phyloP scores from a whole-genome alignment of 768 basidiomycete species.

The Leucocoprinus birnbaumii region DNA sequence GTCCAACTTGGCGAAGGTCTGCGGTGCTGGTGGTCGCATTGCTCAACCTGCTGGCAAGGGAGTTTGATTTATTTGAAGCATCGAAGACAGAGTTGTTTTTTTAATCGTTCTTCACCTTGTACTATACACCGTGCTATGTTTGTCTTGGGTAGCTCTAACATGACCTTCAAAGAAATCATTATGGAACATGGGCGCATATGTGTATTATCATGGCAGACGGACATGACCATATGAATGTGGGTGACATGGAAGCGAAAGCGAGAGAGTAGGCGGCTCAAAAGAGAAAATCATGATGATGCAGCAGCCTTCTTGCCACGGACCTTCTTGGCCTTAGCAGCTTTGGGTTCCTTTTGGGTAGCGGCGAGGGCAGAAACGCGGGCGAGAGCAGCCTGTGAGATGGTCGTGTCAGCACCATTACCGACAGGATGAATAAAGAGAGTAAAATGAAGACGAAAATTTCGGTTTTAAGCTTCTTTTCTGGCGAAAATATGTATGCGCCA shows the following conservation, averaged over 20 bases:
- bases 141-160: background rate
- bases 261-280: slow-evolving; percentile 22
- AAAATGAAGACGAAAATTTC: slow-evolving; percentile 13
- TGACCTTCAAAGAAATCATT: background rate
- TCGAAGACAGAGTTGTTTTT: background rate
- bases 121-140: background rate
- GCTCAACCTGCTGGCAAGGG: slow-evolving; percentile 53
- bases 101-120: slow-evolving; percentile 8
- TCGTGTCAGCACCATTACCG: slow-evolving; percentile 26
- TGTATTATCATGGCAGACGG: slow-evolving; percentile 22
- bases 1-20: slow-evolving; percentile 28
- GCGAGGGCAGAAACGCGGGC: slow-evolving; percentile 75
- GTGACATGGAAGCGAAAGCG: slow-evolving; percentile 22
- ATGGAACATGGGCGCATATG: slow-evolving; percentile 20
- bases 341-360: slow-evolving; percentile 69
- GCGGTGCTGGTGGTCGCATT: slow-evolving; percentile 47
- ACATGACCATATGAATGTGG: slow-evolving; percentile 27
- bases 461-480: slow-evolving; percentile 11
- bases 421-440: background rate
- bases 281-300: slow-evolving; percentile 15
- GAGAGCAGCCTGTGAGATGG: slow-evolving; percentile 55
- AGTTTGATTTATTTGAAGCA: slow-evolving; percentile 26
- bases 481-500: slow-evolving; percentile 55
- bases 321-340: slow-evolving; percentile 66
- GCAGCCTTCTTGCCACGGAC: slow-evolving; percentile 63